These are phyloP conservation scores for Talaromyces nanjingensis DNA, from an alignment of 495 filamentous ascomycete genomes.

Conservation along the genomic window DNA sequence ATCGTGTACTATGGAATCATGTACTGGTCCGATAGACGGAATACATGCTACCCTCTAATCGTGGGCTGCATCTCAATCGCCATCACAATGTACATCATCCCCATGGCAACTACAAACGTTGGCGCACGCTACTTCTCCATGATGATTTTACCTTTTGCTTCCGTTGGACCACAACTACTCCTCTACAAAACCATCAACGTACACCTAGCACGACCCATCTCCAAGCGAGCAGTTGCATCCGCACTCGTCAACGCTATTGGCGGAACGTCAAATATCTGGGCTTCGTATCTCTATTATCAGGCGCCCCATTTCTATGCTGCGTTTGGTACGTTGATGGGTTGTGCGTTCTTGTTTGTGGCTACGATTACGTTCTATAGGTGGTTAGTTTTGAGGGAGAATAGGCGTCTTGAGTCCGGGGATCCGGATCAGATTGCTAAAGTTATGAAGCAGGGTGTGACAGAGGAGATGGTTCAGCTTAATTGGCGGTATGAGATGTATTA, in stretches of 20 bases:
- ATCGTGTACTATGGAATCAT: conserved; percentile 65
- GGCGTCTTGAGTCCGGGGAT: conserved; percentile 24
- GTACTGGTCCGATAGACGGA: conserved; percentile 70
- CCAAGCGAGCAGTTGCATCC: conserved; percentile 74
- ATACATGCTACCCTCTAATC: conserved; percentile 75
- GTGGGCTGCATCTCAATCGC: conserved; percentile 56
- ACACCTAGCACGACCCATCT: conserved; percentile 69
- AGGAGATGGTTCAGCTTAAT: conserved; percentile 31
- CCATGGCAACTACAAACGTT: conserved; percentile 56
- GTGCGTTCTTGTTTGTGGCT: conserved; percentile 23
- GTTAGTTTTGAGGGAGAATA: conserved; percentile 29
- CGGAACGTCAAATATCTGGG: conserved; percentile 34
- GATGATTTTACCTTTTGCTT: conserved; percentile 66
- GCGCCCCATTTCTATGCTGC: conserved; percentile 30
- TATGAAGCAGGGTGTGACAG: conserved; percentile 30
- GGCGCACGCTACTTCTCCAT: conserved; percentile 72
- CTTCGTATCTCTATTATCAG: conserved; percentile 29
- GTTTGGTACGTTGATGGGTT: conserved; percentile 28
- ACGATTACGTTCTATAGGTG: conserved; percentile 29
- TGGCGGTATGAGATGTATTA: conserved; percentile 40
- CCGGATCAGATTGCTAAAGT: conserved; percentile 24
- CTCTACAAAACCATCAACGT: conserved; percentile 73
- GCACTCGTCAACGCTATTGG: conserved; percentile 75
- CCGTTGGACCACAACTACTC: conserved; percentile 59
- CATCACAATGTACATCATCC: conserved; percentile 64